Conservation (phyloP, 768 basidiomycete genomes). For the Lentinus tigrinus region DNA sequence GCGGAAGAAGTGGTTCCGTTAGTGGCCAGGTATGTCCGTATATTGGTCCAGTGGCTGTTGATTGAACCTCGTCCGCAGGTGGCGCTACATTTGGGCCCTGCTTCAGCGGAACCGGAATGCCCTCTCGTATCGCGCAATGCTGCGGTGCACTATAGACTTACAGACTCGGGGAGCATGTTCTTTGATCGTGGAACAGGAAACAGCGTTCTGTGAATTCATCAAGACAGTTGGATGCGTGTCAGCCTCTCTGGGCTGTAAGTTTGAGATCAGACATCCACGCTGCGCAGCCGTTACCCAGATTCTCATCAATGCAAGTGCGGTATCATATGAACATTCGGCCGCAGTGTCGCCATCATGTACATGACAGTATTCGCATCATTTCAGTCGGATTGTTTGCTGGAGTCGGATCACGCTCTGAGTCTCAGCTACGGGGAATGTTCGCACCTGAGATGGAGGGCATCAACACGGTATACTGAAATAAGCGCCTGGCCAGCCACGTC, state of each 20-base stretch:
- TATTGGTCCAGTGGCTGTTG: not conserved
- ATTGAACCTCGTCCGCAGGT: constrained; percentile 39
- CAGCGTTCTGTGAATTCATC: constrained; percentile 47
- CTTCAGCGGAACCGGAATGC: constrained; percentile 28
- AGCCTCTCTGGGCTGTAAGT: not conserved
- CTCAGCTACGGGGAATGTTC: too few species aligned
- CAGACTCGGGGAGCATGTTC: constrained; percentile 62
- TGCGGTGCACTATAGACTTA: constrained; percentile 71
- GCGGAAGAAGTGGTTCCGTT: constrained; percentile 74
- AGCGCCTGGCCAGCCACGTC: too few species aligned
- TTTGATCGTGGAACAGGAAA: constrained; percentile 73
- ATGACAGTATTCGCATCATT: too few species aligned
- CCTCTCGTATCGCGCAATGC: constrained; percentile 48
- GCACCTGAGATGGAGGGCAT: too few species aligned
- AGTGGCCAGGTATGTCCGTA: constrained; percentile 61
- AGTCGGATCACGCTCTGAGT: too few species aligned
- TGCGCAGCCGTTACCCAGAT: too few species aligned
- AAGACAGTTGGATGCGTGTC: not conserved
- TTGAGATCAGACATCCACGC: too few species aligned
- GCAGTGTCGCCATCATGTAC: too few species aligned
- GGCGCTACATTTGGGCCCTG: constrained; percentile 59
- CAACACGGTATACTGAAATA: too few species aligned
- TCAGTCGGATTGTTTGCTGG: too few species aligned
- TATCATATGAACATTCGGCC: too few species aligned
- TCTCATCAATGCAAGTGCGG: too few species aligned